Base-by-base conservation (phyloP, 352 stramenopile species). In the Globisporangium splendens region DNA sequence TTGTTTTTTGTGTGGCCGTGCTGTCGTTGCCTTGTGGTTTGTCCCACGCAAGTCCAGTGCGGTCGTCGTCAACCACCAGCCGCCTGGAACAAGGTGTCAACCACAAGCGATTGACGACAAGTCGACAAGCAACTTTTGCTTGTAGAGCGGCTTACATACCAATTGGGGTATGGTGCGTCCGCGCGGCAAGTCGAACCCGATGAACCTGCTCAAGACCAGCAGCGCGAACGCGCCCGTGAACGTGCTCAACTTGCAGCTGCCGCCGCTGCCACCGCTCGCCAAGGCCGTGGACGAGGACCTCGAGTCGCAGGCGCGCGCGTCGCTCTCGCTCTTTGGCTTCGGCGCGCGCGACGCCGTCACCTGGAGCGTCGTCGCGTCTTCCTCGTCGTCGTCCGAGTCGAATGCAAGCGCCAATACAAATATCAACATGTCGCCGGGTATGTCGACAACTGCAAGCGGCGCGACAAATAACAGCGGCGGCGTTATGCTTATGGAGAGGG, bases 301-400 rank as follows among this genome's bases (percentile, higher is more conserved):
- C 6, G 75, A 88, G 62, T 70, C 64, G 33, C 74, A 89, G 58
- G 80, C 83, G 46, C 79, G 83, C 33, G 66, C 80, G 12, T 77
- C 75, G 22, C 71, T 92, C 54, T 74, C 63, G 20, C 83, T 90
- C 59, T 92, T 92, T 53, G 73, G 83, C 64, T 92, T 92, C 54
- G 83, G 80, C 38, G 65, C 68, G 10, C 46, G 62, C 47, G 68
- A 83, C 58, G 79, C 77, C 20, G 69, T 88, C 28, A 86, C 77
- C 31, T 89, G 79, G 79, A 86, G 69, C 70, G 62, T 66, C 22
- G 78, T 86, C 28, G 69, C 63, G 18, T 61, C 70, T 8, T 43
- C 43, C n/a, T n/a, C n/a, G 10, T 43, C 51, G 21, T 50, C 57
- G 38, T 43, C 51, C 43, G 44, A 35, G 10, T 17, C 22, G 14